Percentiles rank a stretch among this genome's conserved stretches.
Conservation (phyloP, 208 protist species). For the Acanthamoeba triangularis region DNA sequence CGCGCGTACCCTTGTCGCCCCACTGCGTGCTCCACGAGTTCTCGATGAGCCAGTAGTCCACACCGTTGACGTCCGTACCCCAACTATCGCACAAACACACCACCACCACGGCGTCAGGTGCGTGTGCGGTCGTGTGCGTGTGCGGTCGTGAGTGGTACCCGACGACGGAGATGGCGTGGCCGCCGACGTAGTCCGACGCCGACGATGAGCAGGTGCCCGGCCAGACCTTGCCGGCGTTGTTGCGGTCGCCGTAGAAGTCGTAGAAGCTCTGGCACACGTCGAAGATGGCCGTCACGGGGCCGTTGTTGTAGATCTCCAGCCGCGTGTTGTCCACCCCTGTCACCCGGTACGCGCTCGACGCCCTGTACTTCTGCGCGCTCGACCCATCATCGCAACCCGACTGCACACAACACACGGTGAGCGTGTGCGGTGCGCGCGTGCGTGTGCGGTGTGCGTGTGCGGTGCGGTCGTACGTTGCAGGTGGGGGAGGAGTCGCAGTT, state of each 20-base stretch:
- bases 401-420: not conserved
- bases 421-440: not conserved
- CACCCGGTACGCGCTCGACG: not conserved
- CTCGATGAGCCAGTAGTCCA: conserved; percentile 11
- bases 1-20: conserved; percentile 9
- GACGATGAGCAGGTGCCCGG: not conserved
- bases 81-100: not conserved
- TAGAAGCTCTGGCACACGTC: not conserved
- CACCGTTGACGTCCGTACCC: not conserved
- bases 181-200: not conserved
- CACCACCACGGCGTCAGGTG: no score
- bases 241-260: not conserved
- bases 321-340: not conserved
- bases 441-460: not conserved
- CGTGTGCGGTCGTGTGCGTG: not conserved
- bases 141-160: not conserved
- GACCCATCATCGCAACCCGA: not conserved
- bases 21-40: conserved; percentile 29
- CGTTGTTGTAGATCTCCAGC: conserved; percentile 45
- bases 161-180: not conserved
- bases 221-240: not conserved
- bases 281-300: not conserved
- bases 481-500: not conserved
- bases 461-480: not conserved
- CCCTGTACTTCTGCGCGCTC: not conserved